phyloP scores from a whole-genome alignment of 192 early-diverging fungal species.

The Jimgerdemannia lactiflua region DNA sequence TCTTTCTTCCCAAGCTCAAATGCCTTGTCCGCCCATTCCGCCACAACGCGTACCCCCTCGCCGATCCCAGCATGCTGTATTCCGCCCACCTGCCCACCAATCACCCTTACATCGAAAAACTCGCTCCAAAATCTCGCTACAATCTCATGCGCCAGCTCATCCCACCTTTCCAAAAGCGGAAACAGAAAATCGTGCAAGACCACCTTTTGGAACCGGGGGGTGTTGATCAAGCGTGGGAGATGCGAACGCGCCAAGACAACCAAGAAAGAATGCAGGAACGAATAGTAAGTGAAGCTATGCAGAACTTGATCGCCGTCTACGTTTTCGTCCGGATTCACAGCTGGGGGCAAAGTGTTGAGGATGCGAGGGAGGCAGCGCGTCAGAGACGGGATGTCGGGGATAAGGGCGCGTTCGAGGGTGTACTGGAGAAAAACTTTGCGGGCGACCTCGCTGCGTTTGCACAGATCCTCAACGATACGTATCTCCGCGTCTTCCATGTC shows the following conservation, averaged over 20 bases:
- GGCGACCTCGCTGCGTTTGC: conserved; percentile 42
- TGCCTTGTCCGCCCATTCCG: conserved; percentile 11
- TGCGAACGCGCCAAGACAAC: conserved; percentile 34
- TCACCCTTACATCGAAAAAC: conserved; percentile 22
- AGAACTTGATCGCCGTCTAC: conserved; percentile 16
- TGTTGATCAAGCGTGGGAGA: conserved; percentile 30
- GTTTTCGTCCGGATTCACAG: conserved; percentile 14
- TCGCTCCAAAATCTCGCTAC: conserved; percentile 31
- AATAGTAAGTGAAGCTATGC: conserved; percentile 39
- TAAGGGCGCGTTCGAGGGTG: conserved; percentile 31
- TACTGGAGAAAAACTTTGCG: conserved; percentile 52
- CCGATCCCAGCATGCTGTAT: conserved; percentile 16
- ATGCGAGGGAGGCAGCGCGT: conserved; percentile 33
- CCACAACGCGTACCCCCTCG: conserved; percentile 16
- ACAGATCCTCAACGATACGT: conserved; percentile 17
- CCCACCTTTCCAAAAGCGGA: conserved; percentile 23
- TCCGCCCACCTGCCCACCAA: neutral
- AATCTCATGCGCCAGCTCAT: conserved; percentile 32
- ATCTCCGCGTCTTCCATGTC: conserved; percentile 28
- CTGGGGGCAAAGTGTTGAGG: conserved; percentile 22
- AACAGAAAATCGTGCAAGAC: conserved; percentile 45
- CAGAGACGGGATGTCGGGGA: conserved; percentile 36
- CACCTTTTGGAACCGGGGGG: conserved; percentile 28
- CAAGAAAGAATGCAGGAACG: conserved; percentile 41
- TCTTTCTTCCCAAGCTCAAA: neutral